These are phyloP conservation scores for Begonia fuchsioides DNA, from an alignment of 306 rosid genomes.

Conservation along the genomic window DNA sequence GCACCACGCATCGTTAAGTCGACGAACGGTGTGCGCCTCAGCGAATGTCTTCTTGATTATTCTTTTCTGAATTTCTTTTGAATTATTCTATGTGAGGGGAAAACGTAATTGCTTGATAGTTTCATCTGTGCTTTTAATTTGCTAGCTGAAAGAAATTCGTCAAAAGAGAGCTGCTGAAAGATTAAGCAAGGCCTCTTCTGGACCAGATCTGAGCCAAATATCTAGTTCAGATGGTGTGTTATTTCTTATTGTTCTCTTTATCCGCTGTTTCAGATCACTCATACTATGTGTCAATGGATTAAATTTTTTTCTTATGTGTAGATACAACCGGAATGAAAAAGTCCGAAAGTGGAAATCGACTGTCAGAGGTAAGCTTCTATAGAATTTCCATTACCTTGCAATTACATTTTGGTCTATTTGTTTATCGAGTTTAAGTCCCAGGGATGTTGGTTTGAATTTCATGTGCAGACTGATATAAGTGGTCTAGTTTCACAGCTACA, in stretches of 20 bases:
- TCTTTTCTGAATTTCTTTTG: no score
- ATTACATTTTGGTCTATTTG: neutral
- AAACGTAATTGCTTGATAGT: no score
- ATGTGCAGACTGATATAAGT: neutral
- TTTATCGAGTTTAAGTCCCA: conserved; percentile 40
- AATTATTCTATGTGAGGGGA: no score
- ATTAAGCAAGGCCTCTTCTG: conserved; percentile 56
- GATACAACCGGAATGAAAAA: conserved; percentile 39
- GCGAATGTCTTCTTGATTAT: no score
- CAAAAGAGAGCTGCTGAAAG: conserved; percentile 86
- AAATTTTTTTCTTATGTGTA: conserved; percentile 10
- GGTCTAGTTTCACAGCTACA: neutral
- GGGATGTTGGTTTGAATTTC: neutral
- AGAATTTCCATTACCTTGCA: neutral
- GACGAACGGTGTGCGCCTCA: conserved; percentile 39
- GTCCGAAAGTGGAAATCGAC: conserved; percentile 59
- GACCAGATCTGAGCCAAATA: conserved; percentile 54
- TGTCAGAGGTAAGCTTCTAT: conserved; percentile 39
- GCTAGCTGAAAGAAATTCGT: conserved; percentile 75
- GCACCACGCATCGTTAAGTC: conserved; percentile 73
- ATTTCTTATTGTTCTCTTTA: neutral
- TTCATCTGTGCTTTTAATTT: neutral
- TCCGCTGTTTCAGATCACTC: neutral
- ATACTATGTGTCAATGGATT: neutral
- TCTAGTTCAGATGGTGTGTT: conserved; percentile 34